Conservation (phyloP, 2,329 filamentous ascomycete species). For the Ceratocystis diversiconidia region DNA sequence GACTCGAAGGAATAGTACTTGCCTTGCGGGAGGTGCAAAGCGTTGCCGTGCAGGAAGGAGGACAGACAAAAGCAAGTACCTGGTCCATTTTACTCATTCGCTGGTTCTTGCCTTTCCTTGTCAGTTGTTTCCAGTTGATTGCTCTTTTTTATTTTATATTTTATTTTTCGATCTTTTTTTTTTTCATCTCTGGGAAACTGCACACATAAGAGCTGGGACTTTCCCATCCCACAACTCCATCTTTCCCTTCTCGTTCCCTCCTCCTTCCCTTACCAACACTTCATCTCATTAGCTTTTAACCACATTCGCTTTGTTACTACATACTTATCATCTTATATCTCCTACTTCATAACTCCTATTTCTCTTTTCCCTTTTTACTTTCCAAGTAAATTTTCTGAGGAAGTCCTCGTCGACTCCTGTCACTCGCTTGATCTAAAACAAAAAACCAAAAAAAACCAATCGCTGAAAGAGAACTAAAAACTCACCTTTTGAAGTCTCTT, state of each 20-base stretch:
- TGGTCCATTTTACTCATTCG: not conserved
- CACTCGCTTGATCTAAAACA: slow-evolving; percentile 45
- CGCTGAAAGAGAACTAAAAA: slow-evolving; percentile 7
- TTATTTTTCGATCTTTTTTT: not conserved
- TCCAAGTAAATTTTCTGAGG: slow-evolving; percentile 32
- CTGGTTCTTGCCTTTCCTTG: slow-evolving; percentile 8
- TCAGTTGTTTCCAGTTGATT: slow-evolving; percentile 1
- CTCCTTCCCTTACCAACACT: slow-evolving; percentile 19
- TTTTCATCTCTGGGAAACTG: not conserved
- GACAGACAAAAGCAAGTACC: slow-evolving; percentile 5
- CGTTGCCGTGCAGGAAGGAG: slow-evolving; percentile 4
- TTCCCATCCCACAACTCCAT: slow-evolving; percentile 13
- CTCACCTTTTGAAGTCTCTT: not conserved
- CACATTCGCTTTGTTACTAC: slow-evolving; percentile 9
- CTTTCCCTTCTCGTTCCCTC: slow-evolving; percentile 20
- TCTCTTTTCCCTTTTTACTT: slow-evolving; percentile 15
- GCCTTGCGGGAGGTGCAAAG: slow-evolving; percentile 5
- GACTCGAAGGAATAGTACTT: slow-evolving; percentile 2
- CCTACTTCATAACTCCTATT: slow-evolving; percentile 14
- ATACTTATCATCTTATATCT: slow-evolving; percentile 5
- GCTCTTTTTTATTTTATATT: not conserved
- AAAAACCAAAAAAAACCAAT: not conserved
- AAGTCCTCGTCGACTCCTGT: slow-evolving; percentile 64
- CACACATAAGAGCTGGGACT: slow-evolving; percentile 15
- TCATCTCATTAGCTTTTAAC: slow-evolving; percentile 10